Base-by-base conservation (phyloP, 352 stramenopile genomes). In the Phytopythium delawarense region DNA sequence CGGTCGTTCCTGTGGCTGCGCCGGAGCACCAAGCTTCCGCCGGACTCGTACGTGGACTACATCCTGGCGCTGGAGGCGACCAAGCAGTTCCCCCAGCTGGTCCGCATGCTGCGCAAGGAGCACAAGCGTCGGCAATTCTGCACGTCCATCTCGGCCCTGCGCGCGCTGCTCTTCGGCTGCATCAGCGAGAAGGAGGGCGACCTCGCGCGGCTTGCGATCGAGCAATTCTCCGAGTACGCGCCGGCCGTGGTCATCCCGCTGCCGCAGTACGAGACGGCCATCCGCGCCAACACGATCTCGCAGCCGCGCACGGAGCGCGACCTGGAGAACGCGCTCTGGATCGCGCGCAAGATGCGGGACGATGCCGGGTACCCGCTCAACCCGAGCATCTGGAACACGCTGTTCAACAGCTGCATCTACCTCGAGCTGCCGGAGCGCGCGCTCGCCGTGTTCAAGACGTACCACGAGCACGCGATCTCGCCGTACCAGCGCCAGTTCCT, bases 351-450 rank as follows among this genome's bases (percentile, higher is more conserved):
- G 49, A 66, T 84, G 67, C 44, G 59, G 12, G 60, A 70, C 13
- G 62, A 84, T 48, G 69, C 57, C 20, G 77, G 75, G n/a, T 87
- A 79, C 62, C 65, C 73, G 28, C 49, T 87, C 1, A 70, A 75
- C 32, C 72, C 77, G 32, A 40, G 54, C 32, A 69, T 76, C 44
- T 87, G 77, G 77, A 75, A 69, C 50, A 66, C 61, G 52, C 66
- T 87, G 39, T 67, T 87, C 25, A 84, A 81, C 25, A 62, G 74
- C 51, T 78, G 74, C 49, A 59, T 84, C 20, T 75, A 72, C 51
- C 65, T 79, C 60, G 45, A 63, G 20, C 67, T 75, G 34, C 54
- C 65, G 15, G 70, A 75, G 20, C 57, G 63, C 13, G 74, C 74
- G 18, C 61, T 84, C 12, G 63, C 78, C 45, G 57, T 87, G 0